Percentiles rank a stretch among this genome's conserved stretches.
These are phyloP conservation scores for Trichothecium roseum DNA, from an alignment of 2,329 filamentous ascomycete genomes.

Conservation along the genomic window DNA sequence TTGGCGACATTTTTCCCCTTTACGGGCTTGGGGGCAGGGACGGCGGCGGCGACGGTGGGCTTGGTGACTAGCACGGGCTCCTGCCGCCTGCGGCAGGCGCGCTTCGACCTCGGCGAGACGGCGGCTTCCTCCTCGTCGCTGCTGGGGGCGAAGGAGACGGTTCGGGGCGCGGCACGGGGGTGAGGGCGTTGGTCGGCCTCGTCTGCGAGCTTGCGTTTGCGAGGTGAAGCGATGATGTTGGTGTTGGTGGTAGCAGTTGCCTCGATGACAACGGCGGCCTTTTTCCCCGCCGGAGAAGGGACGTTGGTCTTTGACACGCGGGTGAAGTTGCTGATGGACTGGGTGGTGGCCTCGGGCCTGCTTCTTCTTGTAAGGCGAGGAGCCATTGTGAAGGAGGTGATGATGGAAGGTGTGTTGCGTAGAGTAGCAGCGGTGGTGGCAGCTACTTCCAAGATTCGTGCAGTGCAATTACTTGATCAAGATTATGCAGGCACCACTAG, in stretches of 20 bases:
- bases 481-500: too few relatives aligned
- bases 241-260: conserved; percentile 12
- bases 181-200: conserved; percentile 16
- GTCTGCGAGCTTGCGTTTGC: conserved; percentile 27
- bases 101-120: conserved; percentile 12
- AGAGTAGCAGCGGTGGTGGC: too few relatives aligned
- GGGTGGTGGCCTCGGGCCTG: conserved; percentile 6
- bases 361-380: conserved; percentile 3
- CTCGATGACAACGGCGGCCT: conserved; percentile 17
- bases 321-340: conserved; percentile 31
- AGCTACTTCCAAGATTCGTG: too few relatives aligned
- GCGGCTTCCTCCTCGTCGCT: conserved; percentile 17
- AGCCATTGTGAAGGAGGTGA: conserved; percentile 2
- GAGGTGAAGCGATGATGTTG: conserved; percentile 14
- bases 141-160: conserved; percentile 21
- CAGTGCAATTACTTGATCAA: too few relatives aligned
- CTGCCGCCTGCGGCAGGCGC: conserved; percentile 17
- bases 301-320: conserved; percentile 34
- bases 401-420: background rate
- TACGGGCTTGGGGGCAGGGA: background rate
- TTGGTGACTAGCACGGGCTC: conserved; percentile 3
- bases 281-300: conserved; percentile 21
- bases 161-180: conserved; percentile 13
- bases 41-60: conserved; percentile 3
- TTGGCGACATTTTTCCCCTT: conserved; percentile 22